Conservation (phyloP, 2,329 filamentous ascomycete genomes). For the Fusarium drepaniforme region DNA sequence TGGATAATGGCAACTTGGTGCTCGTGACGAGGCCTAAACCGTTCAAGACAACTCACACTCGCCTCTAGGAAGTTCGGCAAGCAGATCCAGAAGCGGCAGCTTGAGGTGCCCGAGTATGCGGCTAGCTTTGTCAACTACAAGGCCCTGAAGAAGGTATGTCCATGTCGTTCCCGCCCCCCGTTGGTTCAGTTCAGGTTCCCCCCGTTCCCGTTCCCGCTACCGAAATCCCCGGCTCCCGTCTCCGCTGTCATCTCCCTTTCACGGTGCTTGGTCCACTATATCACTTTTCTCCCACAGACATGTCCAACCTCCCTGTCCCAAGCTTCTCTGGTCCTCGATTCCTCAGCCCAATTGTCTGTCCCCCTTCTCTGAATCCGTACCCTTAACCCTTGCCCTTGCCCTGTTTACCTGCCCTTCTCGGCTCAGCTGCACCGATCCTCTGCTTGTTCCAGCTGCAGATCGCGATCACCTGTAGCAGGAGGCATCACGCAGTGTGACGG, state of each 20-base stretch:
- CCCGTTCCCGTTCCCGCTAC: conserved; percentile 34
- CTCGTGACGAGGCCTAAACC: conserved; percentile 3
- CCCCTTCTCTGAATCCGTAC: conserved; percentile 9
- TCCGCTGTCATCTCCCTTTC: conserved; percentile 43
- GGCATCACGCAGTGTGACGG: conserved; percentile 27
- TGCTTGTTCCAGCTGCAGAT: conserved; percentile 26
- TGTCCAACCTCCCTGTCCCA: conserved; percentile 12
- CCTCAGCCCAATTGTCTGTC: conserved; percentile 5
- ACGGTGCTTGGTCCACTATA: conserved; percentile 29
- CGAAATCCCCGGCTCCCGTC: conserved; percentile 29
- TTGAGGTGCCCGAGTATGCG: conserved; percentile 99
- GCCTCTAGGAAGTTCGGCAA: conserved; percentile 96
- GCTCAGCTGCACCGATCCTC: conserved; percentile 13
- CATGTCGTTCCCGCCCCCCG: conserved; percentile 28
- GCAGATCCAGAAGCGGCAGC: conserved; percentile 98
- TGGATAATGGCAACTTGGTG: conserved; percentile 4
- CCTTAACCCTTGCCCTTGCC: conserved; percentile 12
- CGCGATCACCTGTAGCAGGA: conserved; percentile 20
- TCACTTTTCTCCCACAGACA: conserved; percentile 21
- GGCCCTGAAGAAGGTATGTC: conserved; percentile 91
- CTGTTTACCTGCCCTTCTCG: conserved; percentile 12
- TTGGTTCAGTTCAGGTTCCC: conserved; percentile 13
- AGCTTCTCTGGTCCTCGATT: conserved; percentile 12
- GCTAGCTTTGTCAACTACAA: conserved; percentile 99
- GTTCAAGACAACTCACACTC: conserved; percentile 24